phyloP scores from a whole-genome alignment of 768 basidiomycete genomes.

The Tephrocybe sp. region DNA sequence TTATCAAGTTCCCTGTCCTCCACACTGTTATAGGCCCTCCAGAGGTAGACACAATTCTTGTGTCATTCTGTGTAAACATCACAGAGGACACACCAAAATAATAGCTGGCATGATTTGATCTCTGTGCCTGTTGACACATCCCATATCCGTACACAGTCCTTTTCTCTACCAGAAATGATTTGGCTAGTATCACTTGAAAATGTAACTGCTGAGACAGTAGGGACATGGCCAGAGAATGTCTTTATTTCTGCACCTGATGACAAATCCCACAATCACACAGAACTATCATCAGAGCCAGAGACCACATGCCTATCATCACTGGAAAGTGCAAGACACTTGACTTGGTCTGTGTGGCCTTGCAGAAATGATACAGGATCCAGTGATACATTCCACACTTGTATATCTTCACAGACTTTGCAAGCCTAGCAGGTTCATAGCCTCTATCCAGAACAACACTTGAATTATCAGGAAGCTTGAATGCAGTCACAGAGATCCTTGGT shows the following conservation, averaged over 20 bases:
- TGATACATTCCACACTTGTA: not conserved
- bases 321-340: not conserved
- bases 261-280: not conserved
- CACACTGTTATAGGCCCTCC: no score
- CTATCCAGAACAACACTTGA: conserved; percentile 25
- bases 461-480: conserved; percentile 16
- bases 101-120: no score
- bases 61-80: no score
- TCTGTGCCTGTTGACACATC: no score
- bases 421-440: conserved; percentile 26
- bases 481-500: not conserved
- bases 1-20: no score
- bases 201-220: not conserved
- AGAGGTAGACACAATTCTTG: no score
- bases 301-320: not conserved
- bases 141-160: no score
- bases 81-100: no score
- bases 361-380: not conserved
- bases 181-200: not conserved
- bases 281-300: not conserved
- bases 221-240: no score
- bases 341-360: not conserved
- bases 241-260: not conserved
- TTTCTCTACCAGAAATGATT: no score
- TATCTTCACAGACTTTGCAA: conserved; percentile 4